phyloP scores from a whole-genome alignment of 805 yeast species.

The Zygosaccharomyces siamensis region DNA sequence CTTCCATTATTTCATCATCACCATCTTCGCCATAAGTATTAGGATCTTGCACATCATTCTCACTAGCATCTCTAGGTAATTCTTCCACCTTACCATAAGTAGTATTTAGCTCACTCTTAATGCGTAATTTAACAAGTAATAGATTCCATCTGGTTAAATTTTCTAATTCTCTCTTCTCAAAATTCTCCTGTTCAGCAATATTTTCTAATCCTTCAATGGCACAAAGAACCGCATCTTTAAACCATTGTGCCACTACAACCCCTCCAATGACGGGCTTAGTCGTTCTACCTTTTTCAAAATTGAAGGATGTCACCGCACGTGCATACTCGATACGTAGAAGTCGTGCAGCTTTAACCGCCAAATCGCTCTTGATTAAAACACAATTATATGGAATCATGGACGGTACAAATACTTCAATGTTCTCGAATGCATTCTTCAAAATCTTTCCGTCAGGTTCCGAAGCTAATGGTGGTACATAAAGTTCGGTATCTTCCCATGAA shows the following conservation, averaged over 20 bases:
- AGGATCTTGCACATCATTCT: not conserved
- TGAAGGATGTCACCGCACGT: constrained; percentile 82
- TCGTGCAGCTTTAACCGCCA: constrained; percentile 66
- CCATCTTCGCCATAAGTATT: not conserved
- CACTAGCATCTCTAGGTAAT: not conserved
- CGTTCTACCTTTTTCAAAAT: constrained; percentile 46
- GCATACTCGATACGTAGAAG: constrained; percentile 72
- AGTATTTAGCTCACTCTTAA: constrained; percentile 38
- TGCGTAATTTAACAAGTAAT: constrained; percentile 34
- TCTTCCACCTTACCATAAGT: constrained; percentile 41
- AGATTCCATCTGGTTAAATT: constrained; percentile 40
- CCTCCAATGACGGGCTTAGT: constrained; percentile 71
- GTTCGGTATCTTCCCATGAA: constrained; percentile 71
- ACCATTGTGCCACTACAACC: constrained; percentile 62
- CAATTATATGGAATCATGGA: constrained; percentile 85
- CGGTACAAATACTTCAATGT: constrained; percentile 72
- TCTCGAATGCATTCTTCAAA: constrained; percentile 73
- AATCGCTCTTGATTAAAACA: constrained; percentile 48
- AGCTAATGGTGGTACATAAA: constrained; percentile 59
- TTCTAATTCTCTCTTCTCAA: constrained; percentile 41
- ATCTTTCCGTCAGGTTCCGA: constrained; percentile 56
- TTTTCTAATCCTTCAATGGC: constrained; percentile 32
- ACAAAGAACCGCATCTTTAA: constrained; percentile 31
- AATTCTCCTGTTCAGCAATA: constrained; percentile 36
- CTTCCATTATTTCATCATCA: constrained; percentile 13